phyloP scores from a whole-genome alignment of 228 moss, liverwort and hornwort genomes.

The Sphagnum magellanicum region DNA sequence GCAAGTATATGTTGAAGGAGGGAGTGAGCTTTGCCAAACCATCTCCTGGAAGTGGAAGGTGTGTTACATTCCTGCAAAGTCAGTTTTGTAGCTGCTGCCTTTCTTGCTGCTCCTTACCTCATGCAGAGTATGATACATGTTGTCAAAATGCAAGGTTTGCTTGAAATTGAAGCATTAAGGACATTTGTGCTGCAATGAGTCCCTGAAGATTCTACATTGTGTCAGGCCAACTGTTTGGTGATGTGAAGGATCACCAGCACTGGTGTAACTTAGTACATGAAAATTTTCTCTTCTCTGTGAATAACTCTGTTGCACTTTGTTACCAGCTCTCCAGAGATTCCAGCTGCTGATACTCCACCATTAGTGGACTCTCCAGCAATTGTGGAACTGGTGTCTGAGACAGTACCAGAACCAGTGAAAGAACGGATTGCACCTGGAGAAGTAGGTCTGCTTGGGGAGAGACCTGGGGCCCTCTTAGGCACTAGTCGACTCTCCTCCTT shows the following conservation, averaged over 20 bases:
- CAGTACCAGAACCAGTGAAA: slow-evolving; percentile 31
- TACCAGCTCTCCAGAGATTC: slow-evolving; percentile 76
- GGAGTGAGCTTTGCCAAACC: slow-evolving; percentile 85
- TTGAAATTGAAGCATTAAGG: too few relatives aligned
- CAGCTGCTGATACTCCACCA: slow-evolving; percentile 71
- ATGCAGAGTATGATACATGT: too few relatives aligned
- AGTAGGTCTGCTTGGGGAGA: slow-evolving; percentile 40
- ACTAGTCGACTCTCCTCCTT: slow-evolving; percentile 34
- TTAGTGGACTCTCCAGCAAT: slow-evolving; percentile 70
- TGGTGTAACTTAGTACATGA: too few relatives aligned
- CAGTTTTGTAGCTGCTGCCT: background rate
- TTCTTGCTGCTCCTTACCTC: too few relatives aligned
- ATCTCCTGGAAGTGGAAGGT: slow-evolving; percentile 95
- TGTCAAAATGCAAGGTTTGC: too few relatives aligned
- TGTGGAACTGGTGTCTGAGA: slow-evolving; percentile 45
- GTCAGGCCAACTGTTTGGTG: too few relatives aligned
- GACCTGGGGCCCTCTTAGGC: slow-evolving; percentile 12
- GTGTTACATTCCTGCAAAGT: slow-evolving; percentile 2
- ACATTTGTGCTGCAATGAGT: too few relatives aligned
- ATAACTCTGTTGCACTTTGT: background rate
- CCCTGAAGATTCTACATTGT: too few relatives aligned
- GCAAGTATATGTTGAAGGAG: slow-evolving; percentile 84
- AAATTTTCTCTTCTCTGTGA: background rate
- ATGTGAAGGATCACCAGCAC: too few relatives aligned
- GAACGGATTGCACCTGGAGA: slow-evolving; percentile 27